phyloP scores from a whole-genome alignment of 1,284 basidiomycete genomes.

The Lentinus polychrous region DNA sequence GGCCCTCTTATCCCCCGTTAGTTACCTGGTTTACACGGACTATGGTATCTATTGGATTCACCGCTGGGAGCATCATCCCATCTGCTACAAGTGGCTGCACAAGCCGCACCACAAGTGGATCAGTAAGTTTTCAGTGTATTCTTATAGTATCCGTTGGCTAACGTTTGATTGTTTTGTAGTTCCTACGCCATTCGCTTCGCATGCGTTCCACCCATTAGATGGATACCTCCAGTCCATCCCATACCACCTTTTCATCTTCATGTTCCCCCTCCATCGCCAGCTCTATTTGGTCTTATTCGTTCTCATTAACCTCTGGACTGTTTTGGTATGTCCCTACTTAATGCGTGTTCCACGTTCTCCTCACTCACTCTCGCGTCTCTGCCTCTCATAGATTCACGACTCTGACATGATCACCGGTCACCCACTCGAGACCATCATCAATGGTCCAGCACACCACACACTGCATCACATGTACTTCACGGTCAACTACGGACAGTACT shows the following conservation, averaged over 20 bases:
- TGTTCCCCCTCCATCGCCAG: slow-evolving; percentile 87
- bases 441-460: slow-evolving; percentile 97
- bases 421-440: slow-evolving; percentile 85
- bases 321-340: slow-evolving; percentile 55
- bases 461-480: slow-evolving; percentile 95
- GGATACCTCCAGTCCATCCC: slow-evolving; percentile 92
- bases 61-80: slow-evolving; percentile 83
- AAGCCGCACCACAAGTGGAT: slow-evolving; percentile 99
- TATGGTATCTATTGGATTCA: slow-evolving; percentile 93
- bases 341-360: not conserved
- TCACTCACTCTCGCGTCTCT: not conserved
- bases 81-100: slow-evolving; percentile 86
- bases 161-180: slow-evolving; percentile 45
- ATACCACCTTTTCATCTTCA: slow-evolving; percentile 89
- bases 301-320: slow-evolving; percentile 88
- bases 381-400: slow-evolving; percentile 77
- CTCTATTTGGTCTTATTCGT: slow-evolving; percentile 82
- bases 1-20: too few relatives aligned
- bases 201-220: slow-evolving; percentile 96
- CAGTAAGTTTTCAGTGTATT: slow-evolving; percentile 43
- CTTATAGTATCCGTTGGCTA: slow-evolving; percentile 1
- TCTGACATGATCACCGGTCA: slow-evolving; percentile 99
- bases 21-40: slow-evolving; percentile 90
- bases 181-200: slow-evolving; percentile 93
- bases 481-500: slow-evolving; percentile 96